Percentiles rank a stretch among this genome's conserved stretches.
phyloP scores from a whole-genome alignment of 1,139 yeast species.

The Magnusiomyces clavatus region DNA sequence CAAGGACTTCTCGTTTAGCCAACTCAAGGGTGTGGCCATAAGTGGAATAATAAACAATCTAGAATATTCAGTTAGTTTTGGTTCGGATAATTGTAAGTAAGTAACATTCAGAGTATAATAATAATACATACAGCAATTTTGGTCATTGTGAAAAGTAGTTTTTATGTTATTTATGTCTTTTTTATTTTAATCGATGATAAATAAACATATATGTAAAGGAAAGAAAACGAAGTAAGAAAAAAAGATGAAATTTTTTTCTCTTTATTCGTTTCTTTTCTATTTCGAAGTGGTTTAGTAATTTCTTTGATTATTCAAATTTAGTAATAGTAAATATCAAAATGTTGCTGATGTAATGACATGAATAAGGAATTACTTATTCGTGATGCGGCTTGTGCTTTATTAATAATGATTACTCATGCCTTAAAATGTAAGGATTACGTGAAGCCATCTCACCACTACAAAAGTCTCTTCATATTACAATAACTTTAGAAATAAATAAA shows the following conservation, averaged over 20 bases:
- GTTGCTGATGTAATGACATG: no score
- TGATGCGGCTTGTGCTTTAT: no score
- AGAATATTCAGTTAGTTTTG: not conserved
- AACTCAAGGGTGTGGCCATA: slow-evolving; percentile 53
- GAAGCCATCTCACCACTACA: no score
- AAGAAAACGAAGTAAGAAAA: not conserved
- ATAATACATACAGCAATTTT: slow-evolving; percentile 22
- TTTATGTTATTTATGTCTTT: not conserved
- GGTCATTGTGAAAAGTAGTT: slow-evolving; percentile 9
- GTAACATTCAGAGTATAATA: not conserved
- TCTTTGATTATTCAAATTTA: not conserved
- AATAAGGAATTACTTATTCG: no score
- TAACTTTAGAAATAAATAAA: no score
- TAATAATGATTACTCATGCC: no score
- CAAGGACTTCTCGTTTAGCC: slow-evolving; percentile 50
- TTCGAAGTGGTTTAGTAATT: no score
- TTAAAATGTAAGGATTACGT: no score
- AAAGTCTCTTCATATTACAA: no score
- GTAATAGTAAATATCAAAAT: not conserved
- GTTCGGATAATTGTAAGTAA: not conserved
- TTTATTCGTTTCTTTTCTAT: no score
- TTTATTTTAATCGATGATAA: not conserved
- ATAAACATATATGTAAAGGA: not conserved
- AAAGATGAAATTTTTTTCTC: not conserved
- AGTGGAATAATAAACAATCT: slow-evolving; percentile 50